phyloP scores from a whole-genome alignment of 805 yeast genomes.

The Candida michaelii region DNA sequence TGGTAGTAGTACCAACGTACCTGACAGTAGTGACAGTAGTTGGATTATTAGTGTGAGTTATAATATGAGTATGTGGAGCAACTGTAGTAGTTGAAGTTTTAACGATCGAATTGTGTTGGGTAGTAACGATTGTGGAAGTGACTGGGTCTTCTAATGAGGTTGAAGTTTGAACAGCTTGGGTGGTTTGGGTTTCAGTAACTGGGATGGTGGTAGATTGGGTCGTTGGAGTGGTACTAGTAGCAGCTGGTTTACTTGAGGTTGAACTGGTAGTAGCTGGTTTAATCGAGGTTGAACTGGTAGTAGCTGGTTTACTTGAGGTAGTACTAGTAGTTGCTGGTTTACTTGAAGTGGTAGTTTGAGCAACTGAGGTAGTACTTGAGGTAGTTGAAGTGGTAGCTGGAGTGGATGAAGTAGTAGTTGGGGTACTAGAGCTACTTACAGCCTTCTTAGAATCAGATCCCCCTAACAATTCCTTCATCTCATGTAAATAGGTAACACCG shows the following conservation, averaged over 20 bases:
- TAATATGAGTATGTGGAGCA: slow-evolving; percentile 11
- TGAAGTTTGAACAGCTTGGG: not conserved
- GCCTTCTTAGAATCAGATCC: not conserved
- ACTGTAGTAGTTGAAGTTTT: slow-evolving; percentile 13
- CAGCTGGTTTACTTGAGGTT: not conserved
- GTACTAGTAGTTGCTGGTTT: not conserved
- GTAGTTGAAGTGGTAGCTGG: slow-evolving; percentile 2
- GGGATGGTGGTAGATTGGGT: not conserved
- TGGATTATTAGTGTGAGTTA: slow-evolving; percentile 12
- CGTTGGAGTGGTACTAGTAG: not conserved
- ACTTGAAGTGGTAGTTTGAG: not conserved
- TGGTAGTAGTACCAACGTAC: slow-evolving; percentile 15
- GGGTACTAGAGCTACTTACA: slow-evolving; percentile 3
- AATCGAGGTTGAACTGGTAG: not conserved
- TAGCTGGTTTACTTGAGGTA: not conserved
- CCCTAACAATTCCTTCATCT: slow-evolving; percentile 42
- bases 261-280: not conserved
- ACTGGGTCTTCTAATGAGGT: slow-evolving; percentile 5
- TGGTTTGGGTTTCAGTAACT: not conserved
- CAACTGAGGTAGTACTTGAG: not conserved
- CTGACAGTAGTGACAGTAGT: slow-evolving; percentile 17
- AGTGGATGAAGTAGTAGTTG: not conserved
- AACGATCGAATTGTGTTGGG: slow-evolving; percentile 9
- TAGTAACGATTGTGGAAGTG: slow-evolving; percentile 5
- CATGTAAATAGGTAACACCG: slow-evolving; percentile 27